Percentiles rank a stretch among this genome's conserved stretches.
Conservation (phyloP, 2,329 filamentous ascomycete species). For the Pestalotiopsis sp. region DNA sequence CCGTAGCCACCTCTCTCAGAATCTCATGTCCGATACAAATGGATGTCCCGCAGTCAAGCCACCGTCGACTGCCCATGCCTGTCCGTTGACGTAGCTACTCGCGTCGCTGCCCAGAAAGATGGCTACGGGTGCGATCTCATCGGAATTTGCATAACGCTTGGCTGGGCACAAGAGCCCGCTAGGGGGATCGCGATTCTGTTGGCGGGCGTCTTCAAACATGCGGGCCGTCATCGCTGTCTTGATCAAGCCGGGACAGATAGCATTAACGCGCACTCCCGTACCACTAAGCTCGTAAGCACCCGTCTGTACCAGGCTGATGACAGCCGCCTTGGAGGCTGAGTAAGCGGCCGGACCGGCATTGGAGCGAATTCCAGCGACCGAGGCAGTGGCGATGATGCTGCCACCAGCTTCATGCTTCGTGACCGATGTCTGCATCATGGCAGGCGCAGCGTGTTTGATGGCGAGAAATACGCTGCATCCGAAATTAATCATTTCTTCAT, state of each 20-base stretch:
- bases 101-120: slow-evolving; percentile 89
- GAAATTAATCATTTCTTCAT: background rate
- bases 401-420: slow-evolving; percentile 71
- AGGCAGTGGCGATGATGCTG: slow-evolving; percentile 86
- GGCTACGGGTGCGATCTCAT: slow-evolving; percentile 89
- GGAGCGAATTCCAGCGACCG: slow-evolving; percentile 82
- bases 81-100: slow-evolving; percentile 90
- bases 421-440: slow-evolving; percentile 75
- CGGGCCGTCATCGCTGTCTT: slow-evolving; percentile 85
- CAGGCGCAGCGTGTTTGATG: slow-evolving; percentile 80
- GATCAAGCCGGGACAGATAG: slow-evolving; percentile 88
- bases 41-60: slow-evolving; percentile 89
- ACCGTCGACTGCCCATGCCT: slow-evolving; percentile 91
- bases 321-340: slow-evolving; percentile 86
- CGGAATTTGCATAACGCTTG: slow-evolving; percentile 75
- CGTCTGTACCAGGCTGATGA: slow-evolving; percentile 89
- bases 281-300: slow-evolving; percentile 82
- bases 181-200: slow-evolving; percentile 75
- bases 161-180: slow-evolving; percentile 92
- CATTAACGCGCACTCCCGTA: slow-evolving; percentile 82
- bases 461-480: slow-evolving; percentile 76
- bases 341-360: slow-evolving; percentile 91
- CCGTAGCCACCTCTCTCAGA: too few relatives aligned
- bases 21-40: slow-evolving; percentile 74
- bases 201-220: slow-evolving; percentile 66